Evolutionary conservation across 2,329 filamentous ascomycete species (phyloP).

Genomic region (Rutstroemia sp.): DNA sequence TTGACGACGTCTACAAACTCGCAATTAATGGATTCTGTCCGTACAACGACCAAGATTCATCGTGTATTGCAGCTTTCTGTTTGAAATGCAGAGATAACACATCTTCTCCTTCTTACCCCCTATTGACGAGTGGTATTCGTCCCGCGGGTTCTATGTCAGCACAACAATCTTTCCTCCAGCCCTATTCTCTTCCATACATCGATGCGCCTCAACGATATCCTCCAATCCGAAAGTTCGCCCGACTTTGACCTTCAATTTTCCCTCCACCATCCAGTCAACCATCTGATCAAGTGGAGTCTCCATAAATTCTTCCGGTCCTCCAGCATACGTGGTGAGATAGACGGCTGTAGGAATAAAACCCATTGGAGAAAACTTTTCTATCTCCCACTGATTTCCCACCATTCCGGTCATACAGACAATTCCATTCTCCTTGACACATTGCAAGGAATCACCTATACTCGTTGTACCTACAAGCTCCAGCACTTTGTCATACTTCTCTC

Average conservation of each 20-base stretch:
- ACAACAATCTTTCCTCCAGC: slow-evolving; percentile 40
- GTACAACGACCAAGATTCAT: too few relatives aligned
- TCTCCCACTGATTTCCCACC: slow-evolving; percentile 36
- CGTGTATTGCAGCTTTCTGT: too few relatives aligned
- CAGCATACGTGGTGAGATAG: slow-evolving; percentile 35
- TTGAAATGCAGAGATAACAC: too few relatives aligned
- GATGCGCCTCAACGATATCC: slow-evolving; percentile 39
- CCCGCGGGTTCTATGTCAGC: slow-evolving; percentile 17
- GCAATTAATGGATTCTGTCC: too few relatives aligned
- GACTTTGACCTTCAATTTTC: slow-evolving; percentile 34
- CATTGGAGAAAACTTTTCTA: slow-evolving; percentile 36
- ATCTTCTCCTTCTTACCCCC: too few relatives aligned
- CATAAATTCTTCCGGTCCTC: slow-evolving; percentile 34
- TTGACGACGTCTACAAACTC: too few relatives aligned
- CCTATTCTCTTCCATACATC: slow-evolving; percentile 37
- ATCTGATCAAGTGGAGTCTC: slow-evolving; percentile 35
- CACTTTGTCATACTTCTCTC: slow-evolving; percentile 36
- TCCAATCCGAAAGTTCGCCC: slow-evolving; percentile 37
- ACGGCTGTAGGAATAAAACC: slow-evolving; percentile 34
- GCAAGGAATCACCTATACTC: slow-evolving; percentile 37
- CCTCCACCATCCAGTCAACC: slow-evolving; percentile 31
- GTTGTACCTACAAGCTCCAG: slow-evolving; percentile 39
- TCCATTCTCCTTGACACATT: slow-evolving; percentile 33
- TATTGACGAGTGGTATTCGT: too few relatives aligned
- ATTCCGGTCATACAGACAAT: slow-evolving; percentile 40